Evolutionary conservation across 1,139 yeast genomes (phyloP).

Genomic region (Candida neerlandica): DNA sequence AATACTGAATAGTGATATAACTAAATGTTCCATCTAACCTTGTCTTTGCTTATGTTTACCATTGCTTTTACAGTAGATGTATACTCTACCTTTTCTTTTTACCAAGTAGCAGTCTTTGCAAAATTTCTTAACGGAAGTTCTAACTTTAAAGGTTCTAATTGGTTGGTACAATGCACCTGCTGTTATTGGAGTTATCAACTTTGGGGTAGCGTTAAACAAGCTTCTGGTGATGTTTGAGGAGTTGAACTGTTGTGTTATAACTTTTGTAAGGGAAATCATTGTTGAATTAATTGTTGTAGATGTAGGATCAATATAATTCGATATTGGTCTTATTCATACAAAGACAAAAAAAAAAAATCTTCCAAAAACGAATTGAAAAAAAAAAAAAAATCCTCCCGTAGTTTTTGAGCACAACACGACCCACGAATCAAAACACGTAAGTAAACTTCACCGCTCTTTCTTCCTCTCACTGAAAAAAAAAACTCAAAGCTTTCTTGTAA

Average conservation of each 20-base stretch:
- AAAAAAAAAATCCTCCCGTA: background rate
- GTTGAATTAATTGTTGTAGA: background rate
- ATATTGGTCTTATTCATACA: too few relatives aligned
- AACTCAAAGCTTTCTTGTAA: background rate
- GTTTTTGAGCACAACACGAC: background rate
- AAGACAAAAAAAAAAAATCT: background rate
- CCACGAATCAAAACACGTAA: conserved; percentile 7
- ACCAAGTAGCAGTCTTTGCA: conserved; percentile 92
- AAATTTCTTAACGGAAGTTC: conserved; percentile 86
- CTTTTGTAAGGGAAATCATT: conserved; percentile 11
- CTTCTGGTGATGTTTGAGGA: conserved; percentile 18
- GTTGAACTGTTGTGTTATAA: conserved; percentile 7
- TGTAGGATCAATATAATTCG: background rate
- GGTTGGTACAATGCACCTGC: conserved; percentile 15
- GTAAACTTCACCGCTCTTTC: conserved; percentile 3
- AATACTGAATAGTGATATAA: background rate
- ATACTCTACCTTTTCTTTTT: conserved; percentile 91
- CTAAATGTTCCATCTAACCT: conserved; percentile 49
- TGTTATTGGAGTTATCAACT: conserved; percentile 13
- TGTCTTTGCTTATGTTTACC: conserved; percentile 97
- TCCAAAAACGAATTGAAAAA: background rate
- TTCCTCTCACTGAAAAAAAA: background rate
- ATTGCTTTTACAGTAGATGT: conserved; percentile 88
- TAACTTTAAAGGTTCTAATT: conserved; percentile 41
- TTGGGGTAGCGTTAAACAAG: conserved; percentile 23